Evolutionary conservation across 2,329 filamentous ascomycete genomes (phyloP).

Genomic region (Fusarium napiforme): DNA sequence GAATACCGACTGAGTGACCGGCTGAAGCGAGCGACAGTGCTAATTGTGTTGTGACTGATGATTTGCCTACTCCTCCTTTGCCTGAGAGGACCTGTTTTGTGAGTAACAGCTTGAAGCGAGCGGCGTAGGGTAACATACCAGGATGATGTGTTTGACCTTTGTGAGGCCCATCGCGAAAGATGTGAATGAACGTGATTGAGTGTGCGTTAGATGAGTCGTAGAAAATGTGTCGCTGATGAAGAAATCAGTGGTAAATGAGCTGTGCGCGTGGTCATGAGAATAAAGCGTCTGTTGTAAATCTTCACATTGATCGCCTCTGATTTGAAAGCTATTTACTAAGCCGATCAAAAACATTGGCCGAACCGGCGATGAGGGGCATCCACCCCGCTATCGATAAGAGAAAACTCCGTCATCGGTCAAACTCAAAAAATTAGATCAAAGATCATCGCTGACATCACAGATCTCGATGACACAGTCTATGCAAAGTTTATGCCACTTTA

Average conservation of each 20-base stretch:
- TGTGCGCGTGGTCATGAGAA: not conserved
- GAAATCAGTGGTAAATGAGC: fast-evolving
- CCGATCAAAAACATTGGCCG: conserved; percentile 36
- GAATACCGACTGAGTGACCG: conserved; percentile 90
- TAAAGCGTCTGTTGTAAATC: not conserved
- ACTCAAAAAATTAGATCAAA: not conserved
- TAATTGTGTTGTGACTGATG: conserved; percentile 95
- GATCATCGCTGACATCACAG: not conserved
- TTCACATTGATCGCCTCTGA: conserved; percentile 15
- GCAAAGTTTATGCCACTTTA: not conserved
- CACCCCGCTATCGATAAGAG: conserved; percentile 31
- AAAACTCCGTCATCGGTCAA: conserved; percentile 4
- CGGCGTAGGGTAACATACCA: conserved; percentile 61
- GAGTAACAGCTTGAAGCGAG: not conserved
- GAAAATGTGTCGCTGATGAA: not conserved
- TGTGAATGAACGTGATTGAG: not conserved
- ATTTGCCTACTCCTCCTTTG: conserved; percentile 98
- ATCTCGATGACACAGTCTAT: not conserved
- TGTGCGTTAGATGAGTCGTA: not conserved
- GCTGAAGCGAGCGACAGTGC: conserved; percentile 87
- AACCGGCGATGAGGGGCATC: conserved; percentile 20
- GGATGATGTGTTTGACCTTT: conserved; percentile 80
- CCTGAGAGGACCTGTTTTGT: conserved; percentile 79
- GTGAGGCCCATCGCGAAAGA: conserved; percentile 49
- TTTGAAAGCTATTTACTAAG: conserved; percentile 48